Evolutionary conservation across 2,329 filamentous ascomycete genomes (phyloP), one percentile per base, ranked within the genome.

Genomic region (Microcera coccophila): DNA sequence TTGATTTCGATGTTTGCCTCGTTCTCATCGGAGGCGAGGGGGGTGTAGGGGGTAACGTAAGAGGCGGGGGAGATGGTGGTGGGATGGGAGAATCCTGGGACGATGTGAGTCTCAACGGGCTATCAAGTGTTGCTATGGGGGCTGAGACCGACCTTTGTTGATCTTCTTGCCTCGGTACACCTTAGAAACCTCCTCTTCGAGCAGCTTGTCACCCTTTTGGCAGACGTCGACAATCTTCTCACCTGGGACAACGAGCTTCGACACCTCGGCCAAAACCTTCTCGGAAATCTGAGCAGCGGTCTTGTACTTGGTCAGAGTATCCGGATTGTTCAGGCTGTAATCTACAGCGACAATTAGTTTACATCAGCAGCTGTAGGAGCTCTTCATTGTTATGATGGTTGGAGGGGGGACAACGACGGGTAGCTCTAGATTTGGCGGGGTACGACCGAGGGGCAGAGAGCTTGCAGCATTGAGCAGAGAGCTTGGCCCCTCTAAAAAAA

Each of bases 111-210:
- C 18, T 44, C 35, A 42, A 36, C 16, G 20, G n/a, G 20, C 19
- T 15, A 24, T 34, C 34, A 24, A 16, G 17, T 22, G 33, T 5
- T 14, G 15, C n/a, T 15, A 14, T 8, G n/a, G 29, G 15, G n/a
- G 8, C 5, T 32, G 29, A 24, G 19, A 72, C 75, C 54, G 62
- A 87, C 87, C 93, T 79, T 98, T 98, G 66, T 74, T 68, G 63
- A 96, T 84, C 77, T 96, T 97, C 79, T 97, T 97, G 71, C 90
- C 91, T 68, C 95, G 90, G 81, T 93, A 98, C 62, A 98, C 91
- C 78, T 97, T 97, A 64, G 80, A 71, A 42, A 95, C 78, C 72
- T 97, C 93, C 63, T 95, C 91, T 54, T 93, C 90, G 53, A 98
- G 79, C 49, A 98, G 78, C 78, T 90, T 85, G 74, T 98, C 93